Conservation (phyloP, 139 green algal species). For the Astrephomene gubernaculifera region DNA sequence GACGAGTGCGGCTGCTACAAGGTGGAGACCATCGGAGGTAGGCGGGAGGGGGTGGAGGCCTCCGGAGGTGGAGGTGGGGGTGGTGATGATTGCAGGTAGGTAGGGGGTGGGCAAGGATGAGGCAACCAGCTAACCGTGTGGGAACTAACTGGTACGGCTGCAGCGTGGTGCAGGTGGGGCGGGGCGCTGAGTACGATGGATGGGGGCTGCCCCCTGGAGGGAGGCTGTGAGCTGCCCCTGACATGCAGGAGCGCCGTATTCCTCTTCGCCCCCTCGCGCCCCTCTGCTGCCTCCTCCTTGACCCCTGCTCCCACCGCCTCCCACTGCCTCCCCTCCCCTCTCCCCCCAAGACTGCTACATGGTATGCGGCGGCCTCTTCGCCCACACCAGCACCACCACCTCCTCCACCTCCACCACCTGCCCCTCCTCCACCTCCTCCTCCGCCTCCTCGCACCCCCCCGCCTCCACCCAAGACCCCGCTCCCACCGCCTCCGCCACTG, state of each 20-base stretch:
- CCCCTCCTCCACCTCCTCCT: no score
- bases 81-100: not conserved
- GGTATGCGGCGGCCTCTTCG: slow-evolving; percentile 24
- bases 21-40: not conserved
- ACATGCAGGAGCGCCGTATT: not conserved
- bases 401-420: no score
- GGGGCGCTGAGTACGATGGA: not conserved
- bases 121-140: no score
- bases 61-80: not conserved
- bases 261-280: not conserved
- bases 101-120: not conserved
- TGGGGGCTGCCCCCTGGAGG: not conserved
- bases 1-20: slow-evolving; percentile 59
- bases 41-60: not conserved
- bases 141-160: no score
- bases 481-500: no score
- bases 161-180: not conserved
- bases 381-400: not conserved
- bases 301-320: not conserved
- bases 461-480: no score
- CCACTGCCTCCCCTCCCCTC: no score
- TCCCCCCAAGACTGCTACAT: slow-evolving; percentile 33
- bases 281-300: no score
- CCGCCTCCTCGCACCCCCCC: no score
- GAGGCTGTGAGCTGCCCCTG: not conserved